Percentiles rank a stretch among this genome's conserved stretches.
These are phyloP conservation scores for Phytophthora capsici DNA, from an alignment of 352 stramenopile species.

Conservation along the genomic window DNA sequence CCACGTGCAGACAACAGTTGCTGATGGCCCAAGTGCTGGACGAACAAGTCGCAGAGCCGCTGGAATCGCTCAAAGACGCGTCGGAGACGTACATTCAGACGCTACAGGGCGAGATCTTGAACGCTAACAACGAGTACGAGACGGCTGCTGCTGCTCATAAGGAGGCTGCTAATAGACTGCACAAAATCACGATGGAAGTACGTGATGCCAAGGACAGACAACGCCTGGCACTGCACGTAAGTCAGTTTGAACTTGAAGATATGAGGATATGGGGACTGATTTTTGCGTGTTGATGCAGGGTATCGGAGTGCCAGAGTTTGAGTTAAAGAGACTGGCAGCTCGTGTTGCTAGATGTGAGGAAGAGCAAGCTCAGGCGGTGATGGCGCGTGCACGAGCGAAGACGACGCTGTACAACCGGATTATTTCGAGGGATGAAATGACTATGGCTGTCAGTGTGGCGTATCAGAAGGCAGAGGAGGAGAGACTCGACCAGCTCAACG, in stretches of 20 bases:
- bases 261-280: neutral
- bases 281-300: slow-evolving; percentile 34
- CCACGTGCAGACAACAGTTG: slow-evolving; percentile 69
- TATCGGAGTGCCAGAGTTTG: slow-evolving; percentile 84
- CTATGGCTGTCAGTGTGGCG: slow-evolving; percentile 88
- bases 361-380: slow-evolving; percentile 62
- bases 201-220: slow-evolving; percentile 66
- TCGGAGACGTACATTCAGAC: slow-evolving; percentile 84
- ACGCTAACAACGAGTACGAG: slow-evolving; percentile 77
- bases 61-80: slow-evolving; percentile 78
- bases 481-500: slow-evolving; percentile 75
- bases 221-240: slow-evolving; percentile 70
- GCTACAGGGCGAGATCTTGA: slow-evolving; percentile 76
- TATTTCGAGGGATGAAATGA: slow-evolving; percentile 86
- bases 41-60: slow-evolving; percentile 80
- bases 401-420: slow-evolving; percentile 84
- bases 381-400: slow-evolving; percentile 69
- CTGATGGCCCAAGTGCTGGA: slow-evolving; percentile 80
- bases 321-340: slow-evolving; percentile 74
- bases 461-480: slow-evolving; percentile 89
- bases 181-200: slow-evolving; percentile 53
- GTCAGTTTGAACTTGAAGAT: neutral
- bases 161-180: slow-evolving; percentile 43
- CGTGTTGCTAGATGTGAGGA: slow-evolving; percentile 69
- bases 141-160: slow-evolving; percentile 46